Evolutionary conservation across 1,139 yeast species (phyloP).

Genomic region (Wickerhamiella pararugosa): DNA sequence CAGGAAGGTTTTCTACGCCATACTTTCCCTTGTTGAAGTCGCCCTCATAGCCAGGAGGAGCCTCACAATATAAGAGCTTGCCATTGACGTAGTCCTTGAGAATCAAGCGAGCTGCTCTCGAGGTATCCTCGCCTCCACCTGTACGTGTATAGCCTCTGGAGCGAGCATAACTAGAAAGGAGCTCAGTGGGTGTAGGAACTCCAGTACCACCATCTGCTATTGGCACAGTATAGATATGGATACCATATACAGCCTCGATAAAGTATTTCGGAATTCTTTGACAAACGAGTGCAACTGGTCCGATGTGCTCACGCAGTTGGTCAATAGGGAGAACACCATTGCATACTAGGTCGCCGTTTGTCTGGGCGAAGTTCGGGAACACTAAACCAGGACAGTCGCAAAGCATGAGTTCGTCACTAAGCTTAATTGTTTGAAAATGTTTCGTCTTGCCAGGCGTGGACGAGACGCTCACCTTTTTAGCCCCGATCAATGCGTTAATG

Average conservation of each 20-base stretch:
- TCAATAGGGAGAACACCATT: constrained; percentile 97
- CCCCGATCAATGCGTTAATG: constrained; percentile 78
- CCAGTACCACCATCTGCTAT: constrained; percentile 83
- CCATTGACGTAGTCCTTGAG: constrained; percentile 93
- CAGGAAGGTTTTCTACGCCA: constrained; percentile 43
- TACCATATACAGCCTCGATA: constrained; percentile 88
- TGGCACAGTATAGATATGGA: constrained; percentile 62
- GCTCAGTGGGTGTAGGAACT: constrained; percentile 74
- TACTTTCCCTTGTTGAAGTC: constrained; percentile 67
- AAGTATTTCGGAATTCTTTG: constrained; percentile 79
- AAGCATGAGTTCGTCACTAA: constrained; percentile 66
- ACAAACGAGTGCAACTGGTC: constrained; percentile 75
- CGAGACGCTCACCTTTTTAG: constrained; percentile 93
- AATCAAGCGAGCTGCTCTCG: constrained; percentile 85
- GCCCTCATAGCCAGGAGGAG: constrained; percentile 40
- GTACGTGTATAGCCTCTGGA: constrained; percentile 91
- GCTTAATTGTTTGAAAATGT: constrained; percentile 91
- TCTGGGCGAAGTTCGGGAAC: constrained; percentile 93
- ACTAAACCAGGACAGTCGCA: constrained; percentile 99
- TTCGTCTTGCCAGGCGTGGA: constrained; percentile 98
- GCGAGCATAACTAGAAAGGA: constrained; percentile 83
- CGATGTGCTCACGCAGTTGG: constrained; percentile 87
- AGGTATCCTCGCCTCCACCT: constrained; percentile 94
- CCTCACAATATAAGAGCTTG: constrained; percentile 66
- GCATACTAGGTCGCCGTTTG: constrained; percentile 93